A percentile compares a stretch with the other conserved stretches of the same genome.
Conservation (phyloP, 129 eudicot genomes). For the Escallonia rubra region DNA sequence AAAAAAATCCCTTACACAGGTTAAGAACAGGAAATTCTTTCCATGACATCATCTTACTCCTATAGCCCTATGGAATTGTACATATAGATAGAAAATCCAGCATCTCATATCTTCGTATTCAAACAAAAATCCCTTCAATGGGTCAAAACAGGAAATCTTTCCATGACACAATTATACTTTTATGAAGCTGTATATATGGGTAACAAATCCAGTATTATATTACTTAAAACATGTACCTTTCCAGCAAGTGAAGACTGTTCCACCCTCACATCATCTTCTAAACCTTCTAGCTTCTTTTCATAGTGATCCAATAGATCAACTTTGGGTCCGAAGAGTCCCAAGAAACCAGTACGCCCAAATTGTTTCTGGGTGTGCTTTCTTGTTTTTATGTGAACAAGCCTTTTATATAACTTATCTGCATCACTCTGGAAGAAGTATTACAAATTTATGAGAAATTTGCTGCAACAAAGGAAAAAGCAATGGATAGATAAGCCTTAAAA, state of each 20-base stretch:
- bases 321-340: conserved; percentile 51
- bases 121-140: no score
- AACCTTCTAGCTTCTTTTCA: conserved; percentile 54
- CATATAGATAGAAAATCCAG: no score
- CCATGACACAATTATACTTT: no score
- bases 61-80: no score
- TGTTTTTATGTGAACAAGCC: conserved; percentile 45
- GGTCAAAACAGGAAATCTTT: no score
- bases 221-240: conserved; percentile 37
- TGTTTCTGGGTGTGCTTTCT: conserved; percentile 28
- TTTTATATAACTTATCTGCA: conserved; percentile 44
- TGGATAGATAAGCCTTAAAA: neutral
- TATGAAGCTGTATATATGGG: neutral
- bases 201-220: neutral
- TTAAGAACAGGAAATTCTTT: no score
- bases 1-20: no score
- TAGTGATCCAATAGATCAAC: conserved; percentile 58
- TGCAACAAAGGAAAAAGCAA: conserved; percentile 1
- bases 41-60: no score
- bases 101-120: no score
- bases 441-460: neutral
- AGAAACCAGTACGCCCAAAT: conserved; percentile 49
- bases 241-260: conserved; percentile 51
- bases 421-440: conserved; percentile 31
- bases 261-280: conserved; percentile 48